These are phyloP conservation scores for Acanthamoeba triangularis DNA, from an alignment of 208 protist genomes.

Conservation along the genomic window DNA sequence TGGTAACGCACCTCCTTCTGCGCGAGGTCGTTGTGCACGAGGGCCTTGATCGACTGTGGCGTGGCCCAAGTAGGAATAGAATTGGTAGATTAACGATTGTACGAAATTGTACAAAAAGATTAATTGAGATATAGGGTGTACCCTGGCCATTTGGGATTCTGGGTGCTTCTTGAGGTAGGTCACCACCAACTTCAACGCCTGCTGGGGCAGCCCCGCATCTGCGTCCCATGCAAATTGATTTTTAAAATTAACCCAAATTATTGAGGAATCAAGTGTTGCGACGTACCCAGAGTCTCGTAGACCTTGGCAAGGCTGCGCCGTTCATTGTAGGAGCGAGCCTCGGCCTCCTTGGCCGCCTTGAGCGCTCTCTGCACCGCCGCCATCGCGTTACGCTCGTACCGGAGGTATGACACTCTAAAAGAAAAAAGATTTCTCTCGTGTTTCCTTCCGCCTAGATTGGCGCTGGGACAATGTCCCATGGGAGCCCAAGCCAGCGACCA, in stretches of 20 bases:
- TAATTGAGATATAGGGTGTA: not conserved
- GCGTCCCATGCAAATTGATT: not conserved
- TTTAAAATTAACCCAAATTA: not conserved
- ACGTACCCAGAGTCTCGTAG: constrained; percentile 29
- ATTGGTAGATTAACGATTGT: not conserved
- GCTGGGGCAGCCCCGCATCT: constrained; percentile 46
- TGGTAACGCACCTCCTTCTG: constrained; percentile 9
- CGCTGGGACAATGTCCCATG: no score
- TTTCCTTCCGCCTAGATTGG: no score
- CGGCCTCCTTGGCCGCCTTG: constrained; percentile 39
- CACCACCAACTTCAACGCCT: constrained; percentile 50
- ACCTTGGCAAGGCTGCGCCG: not conserved
- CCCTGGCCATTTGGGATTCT: constrained; percentile 26
- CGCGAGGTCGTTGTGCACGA: constrained; percentile 13
- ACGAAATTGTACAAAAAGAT: not conserved
- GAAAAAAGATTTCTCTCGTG: not conserved
- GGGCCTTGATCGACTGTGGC: constrained; percentile 6
- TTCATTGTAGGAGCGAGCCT: constrained; percentile 32
- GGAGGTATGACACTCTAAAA: not conserved
- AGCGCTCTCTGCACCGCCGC: not conserved
- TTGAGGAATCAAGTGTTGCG: not conserved
- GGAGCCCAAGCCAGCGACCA: no score
- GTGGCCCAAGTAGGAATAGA: not conserved
- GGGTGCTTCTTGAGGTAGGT: constrained; percentile 76
- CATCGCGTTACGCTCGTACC: not conserved